Evolutionary conservation across 768 basidiomycete species (phyloP).

Genomic region (Hericium rajendrae): DNA sequence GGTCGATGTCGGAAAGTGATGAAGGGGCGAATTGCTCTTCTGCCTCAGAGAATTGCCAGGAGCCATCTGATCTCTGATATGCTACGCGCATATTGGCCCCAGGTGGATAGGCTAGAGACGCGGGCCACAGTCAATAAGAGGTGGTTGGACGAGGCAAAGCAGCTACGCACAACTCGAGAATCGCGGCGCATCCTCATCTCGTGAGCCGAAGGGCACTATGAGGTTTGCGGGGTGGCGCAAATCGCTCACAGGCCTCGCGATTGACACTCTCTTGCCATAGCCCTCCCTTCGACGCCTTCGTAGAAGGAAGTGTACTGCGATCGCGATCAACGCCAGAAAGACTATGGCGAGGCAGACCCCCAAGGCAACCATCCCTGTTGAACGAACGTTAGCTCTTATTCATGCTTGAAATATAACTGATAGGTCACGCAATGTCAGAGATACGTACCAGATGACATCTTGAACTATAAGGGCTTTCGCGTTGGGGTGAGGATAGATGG

Average conservation of each 20-base stretch:
- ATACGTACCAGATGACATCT: background rate
- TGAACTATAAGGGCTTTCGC: background rate
- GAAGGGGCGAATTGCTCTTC: background rate
- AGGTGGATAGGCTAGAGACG: background rate
- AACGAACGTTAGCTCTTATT: background rate
- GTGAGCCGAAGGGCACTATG: conserved; percentile 1
- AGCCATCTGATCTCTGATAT: background rate
- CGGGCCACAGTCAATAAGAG: background rate
- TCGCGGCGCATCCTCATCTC: background rate
- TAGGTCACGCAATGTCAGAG: background rate
- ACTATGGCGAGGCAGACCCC: background rate
- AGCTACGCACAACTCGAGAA: background rate
- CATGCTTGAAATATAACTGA: background rate
- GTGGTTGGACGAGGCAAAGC: background rate
- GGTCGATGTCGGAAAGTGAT: conserved; percentile 1
- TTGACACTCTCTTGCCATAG: background rate
- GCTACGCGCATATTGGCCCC: background rate
- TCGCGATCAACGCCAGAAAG: background rate
- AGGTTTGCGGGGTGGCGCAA: background rate
- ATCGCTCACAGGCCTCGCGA: background rate
- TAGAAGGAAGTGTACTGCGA: background rate
- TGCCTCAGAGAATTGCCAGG: background rate
- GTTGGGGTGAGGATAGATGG: background rate
- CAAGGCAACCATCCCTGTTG: background rate
- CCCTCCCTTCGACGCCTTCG: background rate